Base-by-base conservation (phyloP, 768 basidiomycete genomes). In the Dictyophora rubrovolvata region DNA sequence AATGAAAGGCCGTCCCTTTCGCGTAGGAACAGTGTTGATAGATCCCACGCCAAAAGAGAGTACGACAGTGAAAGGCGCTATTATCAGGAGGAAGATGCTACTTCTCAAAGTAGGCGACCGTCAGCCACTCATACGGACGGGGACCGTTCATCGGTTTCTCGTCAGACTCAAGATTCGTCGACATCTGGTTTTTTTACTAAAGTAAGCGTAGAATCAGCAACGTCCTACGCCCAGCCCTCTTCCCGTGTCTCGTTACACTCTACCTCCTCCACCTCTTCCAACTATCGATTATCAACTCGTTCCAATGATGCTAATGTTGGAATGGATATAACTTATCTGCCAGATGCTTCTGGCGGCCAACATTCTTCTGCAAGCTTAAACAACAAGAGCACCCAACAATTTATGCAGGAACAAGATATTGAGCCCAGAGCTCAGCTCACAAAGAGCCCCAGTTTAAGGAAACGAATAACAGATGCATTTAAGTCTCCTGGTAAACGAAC, bases 281-380 rank as follows among this genome's bases (percentile, higher is more conserved):
- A 59, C 49, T 28, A 59, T 22, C 57, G 49, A 11, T 51, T 59
- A 10, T 59, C 57, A 51, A 59, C 34, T 28, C 57, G 52, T 18
- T 59, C 57, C 3, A 36, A 33, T 33, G 57, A 59, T 35, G 55
- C 46, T n/a, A 36, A 56, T 35, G 47, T 59, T 50, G 57, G 57
- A 22, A 59, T 59, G 57, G 57, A 59, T n/a, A 18, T 12, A 18
- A 51, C 50, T 16, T 51, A 51, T 20, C n/a, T 42, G 42, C 33
- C 34, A 12, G 28, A 36, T 16, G 18, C 1, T 16, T 54, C 53
- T 17, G 21, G 10, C 5, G 2, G 9, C 5, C 11, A 10, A 14
- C 37, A 10, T 36, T 36, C 36, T 10, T 56, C 50, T 22, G 3
- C 50, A 56, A 17, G 36, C n/a, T 17, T 56, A 21, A 21, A 22